Base-by-base conservation (phyloP, 495 filamentous ascomycete genomes). In the Collariella sp. region DNA sequence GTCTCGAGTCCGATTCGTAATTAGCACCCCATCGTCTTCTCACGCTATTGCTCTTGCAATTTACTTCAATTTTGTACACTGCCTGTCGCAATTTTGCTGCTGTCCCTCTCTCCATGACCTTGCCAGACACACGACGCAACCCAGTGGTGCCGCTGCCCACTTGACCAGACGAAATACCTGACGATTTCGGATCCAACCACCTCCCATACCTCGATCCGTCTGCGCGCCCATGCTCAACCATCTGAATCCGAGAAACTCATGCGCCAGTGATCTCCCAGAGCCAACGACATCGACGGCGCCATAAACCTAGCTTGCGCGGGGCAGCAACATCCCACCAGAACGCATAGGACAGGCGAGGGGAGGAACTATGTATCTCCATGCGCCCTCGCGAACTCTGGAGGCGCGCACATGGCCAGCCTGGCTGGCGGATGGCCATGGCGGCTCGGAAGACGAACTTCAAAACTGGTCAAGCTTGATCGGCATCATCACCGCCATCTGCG, bases 401-500 rank as follows among this genome's bases (percentile, higher is more conserved):
- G 23, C 13, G 45, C 49, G 31, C 51, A 13, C 36, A 33, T 46
- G 22, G 54, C 40, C 44, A 13, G n/a, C 22, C 19, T 55, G 50
- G 51, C 46, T 50, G 15, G 40, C 15, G 43, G 43, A 13, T 41
- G 55, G 57, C 40, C 62, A 76, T 67, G 69, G 67, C 23, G 68
- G 74, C 22, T 51, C 64, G 19, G 70, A 65, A 26, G 68, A 69
- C 22, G 68, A 79, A 1, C 69, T 87, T 7, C 80, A 83, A 50
- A 76, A 87, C 62, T 96, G 91, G 90, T 93, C 88, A 11, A 91
- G 88, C 1, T 71, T 96, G 52, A 97, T 98, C 61, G 93, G 93
- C 61, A 96, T 98, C 62, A 67, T 90, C 43, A 91, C 91, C 1
- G 91, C 93, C 36, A 89, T 98, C 64, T 75, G 80, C 44, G 93